Evolutionary conservation across 2,329 filamentous ascomycete species (phyloP), one percentile per base, ranked within the genome.

Genomic region (Venturia pyrina): DNA sequence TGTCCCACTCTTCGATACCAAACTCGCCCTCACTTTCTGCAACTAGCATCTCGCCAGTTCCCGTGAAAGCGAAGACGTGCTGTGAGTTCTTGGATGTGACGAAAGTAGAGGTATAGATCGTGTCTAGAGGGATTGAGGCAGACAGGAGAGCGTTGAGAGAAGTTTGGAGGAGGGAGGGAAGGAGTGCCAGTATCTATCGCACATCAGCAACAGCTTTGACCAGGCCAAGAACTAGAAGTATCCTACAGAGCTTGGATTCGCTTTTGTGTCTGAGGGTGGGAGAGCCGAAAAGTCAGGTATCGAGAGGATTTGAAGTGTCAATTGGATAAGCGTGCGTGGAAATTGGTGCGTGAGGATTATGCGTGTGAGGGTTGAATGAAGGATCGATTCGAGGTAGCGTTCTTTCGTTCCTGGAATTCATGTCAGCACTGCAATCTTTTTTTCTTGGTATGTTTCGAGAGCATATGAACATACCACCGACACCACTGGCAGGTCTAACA

Each of bases 31-130:
- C 87, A 72, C 91, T 96, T 77, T 96, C 90, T 43, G 85, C 87
- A 53, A 96, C 77, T 28, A 97, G 77, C 63, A 96, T 78, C 67
- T 90, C 86, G 10, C 88, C 85, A 63, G 86, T 80, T 1, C 87
- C 87, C n/a, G 88, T 88, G 74, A 95, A 96, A 6, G 87, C 89
- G 66, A 97, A 82, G n/a, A 89, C 90, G 74, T 97, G 93, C 28
- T 57, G 37, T 21, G 63, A 65, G 11, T 8, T 43, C 17, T 48
- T 24, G 7, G 37, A 34, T 32, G 34, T 40, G 13, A 91, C 76
- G 24, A 89, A 77, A 0, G 84, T 83, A 2, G 90, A 83, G 21
- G 86, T 87, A 56, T 88, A 84, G 15, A 89, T 89, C 65, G 87
- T 84, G 46, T 87, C 88, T 71, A 98, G 81, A 3, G 93, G 92